Conservation (phyloP, 768 basidiomycete genomes). For the Auricularia sp. region DNA sequence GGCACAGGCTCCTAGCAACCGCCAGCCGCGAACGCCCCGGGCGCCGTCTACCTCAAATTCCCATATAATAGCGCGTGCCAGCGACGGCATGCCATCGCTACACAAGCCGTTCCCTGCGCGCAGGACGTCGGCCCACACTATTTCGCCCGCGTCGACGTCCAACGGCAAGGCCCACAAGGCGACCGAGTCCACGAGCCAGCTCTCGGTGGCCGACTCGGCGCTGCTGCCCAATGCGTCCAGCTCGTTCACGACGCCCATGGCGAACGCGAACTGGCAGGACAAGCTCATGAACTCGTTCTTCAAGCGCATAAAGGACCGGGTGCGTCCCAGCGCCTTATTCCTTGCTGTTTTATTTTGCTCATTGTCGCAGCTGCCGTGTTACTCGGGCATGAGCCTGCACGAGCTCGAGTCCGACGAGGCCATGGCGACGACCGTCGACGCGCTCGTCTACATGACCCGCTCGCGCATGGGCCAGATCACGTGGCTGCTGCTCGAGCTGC, state of each 20-base stretch:
- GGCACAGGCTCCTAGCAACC: too few relatives aligned
- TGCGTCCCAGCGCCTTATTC: background rate
- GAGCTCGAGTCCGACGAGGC: constrained; percentile 67
- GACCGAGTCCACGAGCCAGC: background rate
- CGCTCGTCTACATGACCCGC: constrained; percentile 67
- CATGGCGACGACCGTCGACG: constrained; percentile 64
- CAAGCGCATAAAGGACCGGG: background rate
- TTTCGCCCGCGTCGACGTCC: background rate
- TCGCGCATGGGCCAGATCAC: constrained; percentile 75
- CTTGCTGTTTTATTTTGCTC: background rate
- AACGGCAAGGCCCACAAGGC: background rate
- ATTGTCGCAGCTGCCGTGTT: constrained; percentile 59
- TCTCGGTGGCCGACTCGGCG: background rate
- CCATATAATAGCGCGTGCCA: background rate
- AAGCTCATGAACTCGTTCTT: constrained; percentile 3
- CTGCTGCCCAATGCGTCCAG: background rate
- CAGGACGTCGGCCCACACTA: background rate
- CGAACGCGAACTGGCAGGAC: background rate
- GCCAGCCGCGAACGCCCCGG: background rate
- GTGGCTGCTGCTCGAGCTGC: constrained; percentile 61
- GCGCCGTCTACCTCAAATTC: background rate
- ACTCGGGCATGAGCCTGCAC: constrained; percentile 67
- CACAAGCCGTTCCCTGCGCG: background rate
- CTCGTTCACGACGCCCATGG: background rate
- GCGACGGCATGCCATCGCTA: background rate